Conservation (phyloP, 2,329 filamentous ascomycete species). For the Aspergillus transmontanensis region DNA sequence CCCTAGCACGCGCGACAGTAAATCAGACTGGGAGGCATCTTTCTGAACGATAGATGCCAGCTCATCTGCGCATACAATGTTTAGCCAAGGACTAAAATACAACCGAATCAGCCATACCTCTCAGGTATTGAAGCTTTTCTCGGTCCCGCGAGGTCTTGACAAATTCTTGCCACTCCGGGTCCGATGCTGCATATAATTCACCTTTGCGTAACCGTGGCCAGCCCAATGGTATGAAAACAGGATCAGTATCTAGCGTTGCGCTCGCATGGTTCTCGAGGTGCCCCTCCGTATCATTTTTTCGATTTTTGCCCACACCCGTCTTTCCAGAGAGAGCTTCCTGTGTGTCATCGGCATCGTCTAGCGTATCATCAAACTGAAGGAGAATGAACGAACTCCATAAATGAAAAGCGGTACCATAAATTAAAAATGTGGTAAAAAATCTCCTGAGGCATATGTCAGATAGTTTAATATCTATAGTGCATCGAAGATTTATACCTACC, state of each 20-base stretch:
- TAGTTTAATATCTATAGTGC: not conserved
- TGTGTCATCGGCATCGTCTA: slow-evolving; percentile 22
- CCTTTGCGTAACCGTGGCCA: slow-evolving; percentile 44
- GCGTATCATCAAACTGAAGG: slow-evolving; percentile 31
- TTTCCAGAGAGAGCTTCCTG: slow-evolving; percentile 6
- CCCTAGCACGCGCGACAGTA: slow-evolving; percentile 51
- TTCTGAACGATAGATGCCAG: slow-evolving; percentile 49
- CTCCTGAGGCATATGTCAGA: slow-evolving; percentile 23
- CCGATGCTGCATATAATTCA: slow-evolving; percentile 38
- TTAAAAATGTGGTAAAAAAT: slow-evolving; percentile 31
- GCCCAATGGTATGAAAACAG: slow-evolving; percentile 64
- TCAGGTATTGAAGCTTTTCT: slow-evolving; percentile 52
- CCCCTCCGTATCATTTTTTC: not conserved
- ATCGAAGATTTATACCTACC: slow-evolving; percentile 20
- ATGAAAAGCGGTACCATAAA: slow-evolving; percentile 37
- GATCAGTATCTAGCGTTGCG: slow-evolving; percentile 44
- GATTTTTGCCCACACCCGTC: not conserved
- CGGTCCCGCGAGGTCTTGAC: slow-evolving; percentile 59
- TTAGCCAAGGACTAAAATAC: not conserved
- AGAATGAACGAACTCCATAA: slow-evolving; percentile 36
- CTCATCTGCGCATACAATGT: slow-evolving; percentile 42
- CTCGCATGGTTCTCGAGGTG: not conserved
- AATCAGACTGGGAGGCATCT: slow-evolving; percentile 47
- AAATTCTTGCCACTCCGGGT: slow-evolving; percentile 67
- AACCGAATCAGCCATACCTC: slow-evolving; percentile 35